Percentiles rank a stretch among this genome's conserved stretches.
phyloP scores from a whole-genome alignment of 2,329 filamentous ascomycete genomes.

The Macrophomina tecta region DNA sequence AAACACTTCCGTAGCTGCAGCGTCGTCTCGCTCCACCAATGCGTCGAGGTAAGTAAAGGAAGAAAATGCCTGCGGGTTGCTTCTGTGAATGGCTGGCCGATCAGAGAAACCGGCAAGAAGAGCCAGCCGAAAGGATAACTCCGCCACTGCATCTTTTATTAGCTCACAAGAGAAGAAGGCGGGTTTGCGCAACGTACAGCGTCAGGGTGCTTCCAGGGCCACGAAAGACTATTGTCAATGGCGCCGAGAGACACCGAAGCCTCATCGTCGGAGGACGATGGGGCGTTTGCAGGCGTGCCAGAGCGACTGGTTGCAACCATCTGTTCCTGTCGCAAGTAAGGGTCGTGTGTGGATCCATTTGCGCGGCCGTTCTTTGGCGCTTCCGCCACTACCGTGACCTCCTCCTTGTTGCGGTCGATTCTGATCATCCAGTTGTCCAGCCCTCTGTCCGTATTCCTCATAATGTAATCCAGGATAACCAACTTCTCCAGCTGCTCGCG shows the following conservation, averaged over 20 bases:
- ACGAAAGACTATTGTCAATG: constrained; percentile 97
- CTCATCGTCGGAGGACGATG: constrained; percentile 42
- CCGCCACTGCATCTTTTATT: constrained; percentile 59
- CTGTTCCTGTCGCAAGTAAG: constrained; percentile 79
- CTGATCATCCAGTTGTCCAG: constrained; percentile 99
- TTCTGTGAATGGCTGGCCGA: constrained; percentile 94
- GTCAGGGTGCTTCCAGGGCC: constrained; percentile 99
- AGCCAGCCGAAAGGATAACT: constrained; percentile 99
- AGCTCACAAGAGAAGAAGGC: constrained; percentile 30
- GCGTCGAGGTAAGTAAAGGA: constrained; percentile 90
- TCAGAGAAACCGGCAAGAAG: constrained; percentile 93
- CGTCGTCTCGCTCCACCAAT: constrained; percentile 97
- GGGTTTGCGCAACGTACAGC: constrained; percentile 64
- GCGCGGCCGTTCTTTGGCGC: constrained; percentile 68
- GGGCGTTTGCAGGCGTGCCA: constrained; percentile 59
- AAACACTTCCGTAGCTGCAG: constrained; percentile 85
- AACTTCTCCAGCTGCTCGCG: constrained; percentile 95
- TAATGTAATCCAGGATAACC: constrained; percentile 97
- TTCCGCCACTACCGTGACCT: constrained; percentile 85
- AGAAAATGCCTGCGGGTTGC: constrained; percentile 93
- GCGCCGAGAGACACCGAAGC: constrained; percentile 80
- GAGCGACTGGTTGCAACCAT: constrained; percentile 76
- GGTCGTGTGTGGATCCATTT: constrained; percentile 51
- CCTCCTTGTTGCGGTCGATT: constrained; percentile 82
- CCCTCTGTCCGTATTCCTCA: constrained; percentile 96